Base-by-base conservation (phyloP, 441 rosid genomes). In the Aquilaria agallochum region DNA sequence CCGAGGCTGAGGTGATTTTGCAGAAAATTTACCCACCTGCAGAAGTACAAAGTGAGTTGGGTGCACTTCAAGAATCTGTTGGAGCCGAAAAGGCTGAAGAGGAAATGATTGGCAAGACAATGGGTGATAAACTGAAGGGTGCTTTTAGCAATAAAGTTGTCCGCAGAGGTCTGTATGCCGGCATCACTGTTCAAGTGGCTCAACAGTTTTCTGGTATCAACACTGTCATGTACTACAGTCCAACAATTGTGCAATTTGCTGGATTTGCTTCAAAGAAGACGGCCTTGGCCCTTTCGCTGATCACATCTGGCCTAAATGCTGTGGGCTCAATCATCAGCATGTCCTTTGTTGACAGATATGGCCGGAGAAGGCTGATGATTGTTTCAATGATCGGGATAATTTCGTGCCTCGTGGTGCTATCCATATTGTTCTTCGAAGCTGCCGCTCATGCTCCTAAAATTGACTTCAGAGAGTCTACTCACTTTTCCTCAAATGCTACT, bases 131-230 rank as follows among this genome's bases (percentile, higher is more conserved):
- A 66, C 40, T 88, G 45, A 86, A 72, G 71, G 80, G 83, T 32
- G 93, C 85, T 13, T 72, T 78, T 5, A 65, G 63, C 8, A 82
- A 82, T 53, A 47, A 32, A 0, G 68, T 80, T 2, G 90, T 90
- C n/a, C 69, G 98, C 11, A 73, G 94, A 59, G 98, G 84, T 60
- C 85, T 90, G 12, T 86, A 82, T 1, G 98, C 98, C 0, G 96
- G 96, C 7, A 71, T 90, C 45, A 85, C 90, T 0, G 92, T 86
- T 30, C 97, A 90, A 55, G 90, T 88, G 31, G 93, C 84, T 31
- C 96, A 92, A 54, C 96, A 90, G 69, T 90, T 90, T 55, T 89
- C 80, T 6, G 98, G 98, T 31, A 92, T 90, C 70, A 92, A 90
- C 74, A 90, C 96, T 0, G 94, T 92, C 40, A 84, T 90, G 95